Evolutionary conservation across 495 filamentous ascomycete species (phyloP).

Genomic region (Podospora sp.): DNA sequence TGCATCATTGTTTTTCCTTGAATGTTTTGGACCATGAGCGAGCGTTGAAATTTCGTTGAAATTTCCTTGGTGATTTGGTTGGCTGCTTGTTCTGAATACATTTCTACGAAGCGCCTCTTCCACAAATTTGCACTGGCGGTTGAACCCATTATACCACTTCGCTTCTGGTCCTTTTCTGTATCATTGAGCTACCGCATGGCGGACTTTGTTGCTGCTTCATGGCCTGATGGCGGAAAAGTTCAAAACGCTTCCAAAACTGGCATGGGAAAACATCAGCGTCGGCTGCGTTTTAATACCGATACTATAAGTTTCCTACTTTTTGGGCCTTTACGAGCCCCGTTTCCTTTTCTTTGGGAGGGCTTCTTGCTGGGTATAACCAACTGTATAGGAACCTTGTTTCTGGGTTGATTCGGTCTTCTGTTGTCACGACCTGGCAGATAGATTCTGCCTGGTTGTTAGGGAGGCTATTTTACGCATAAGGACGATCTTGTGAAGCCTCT

Average conservation of each 20-base stretch:
- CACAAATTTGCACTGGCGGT: constrained; percentile 14
- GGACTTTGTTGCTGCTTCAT: constrained; percentile 18
- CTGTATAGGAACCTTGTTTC: constrained; percentile 16
- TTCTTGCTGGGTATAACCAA: neutral
- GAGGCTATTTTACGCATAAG: neutral
- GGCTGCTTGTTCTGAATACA: constrained; percentile 21
- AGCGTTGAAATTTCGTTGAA: constrained; percentile 33
- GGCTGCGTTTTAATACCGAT: constrained; percentile 20
- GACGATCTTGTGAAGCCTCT: neutral
- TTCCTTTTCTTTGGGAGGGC: constrained; percentile 6
- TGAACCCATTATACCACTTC: constrained; percentile 14
- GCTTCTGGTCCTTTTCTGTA: constrained; percentile 17
- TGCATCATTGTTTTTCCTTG: constrained; percentile 19
- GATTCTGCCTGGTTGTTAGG: neutral
- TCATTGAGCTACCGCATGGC: constrained; percentile 22
- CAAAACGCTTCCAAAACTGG: constrained; percentile 27
- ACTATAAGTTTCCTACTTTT: neutral
- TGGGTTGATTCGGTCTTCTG: neutral
- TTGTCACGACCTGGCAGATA: neutral
- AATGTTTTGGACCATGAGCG: constrained; percentile 19
- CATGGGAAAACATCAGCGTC: constrained; percentile 25
- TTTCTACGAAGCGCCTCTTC: constrained; percentile 14
- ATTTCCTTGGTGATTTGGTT: constrained; percentile 18
- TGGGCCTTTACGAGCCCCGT: neutral
- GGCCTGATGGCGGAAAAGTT: constrained; percentile 26